Conservation (phyloP, 768 basidiomycete genomes). For the Astraeus odoratus region DNA sequence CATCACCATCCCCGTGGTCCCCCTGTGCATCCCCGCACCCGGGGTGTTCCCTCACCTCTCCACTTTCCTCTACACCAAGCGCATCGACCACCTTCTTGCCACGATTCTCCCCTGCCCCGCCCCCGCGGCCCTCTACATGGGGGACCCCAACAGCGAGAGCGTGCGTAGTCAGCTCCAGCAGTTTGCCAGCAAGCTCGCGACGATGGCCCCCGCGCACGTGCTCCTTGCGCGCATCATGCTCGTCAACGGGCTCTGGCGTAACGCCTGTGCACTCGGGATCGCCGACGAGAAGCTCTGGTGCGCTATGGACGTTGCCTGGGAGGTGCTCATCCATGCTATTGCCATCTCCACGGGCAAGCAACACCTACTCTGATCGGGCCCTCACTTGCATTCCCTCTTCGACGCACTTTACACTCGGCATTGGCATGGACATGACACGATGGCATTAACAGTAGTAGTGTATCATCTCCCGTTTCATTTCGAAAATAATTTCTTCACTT, state of each 20-base stretch:
- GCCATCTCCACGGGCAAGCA: constrained; percentile 21
- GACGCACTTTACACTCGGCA: too few species aligned
- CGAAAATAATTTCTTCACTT: too few species aligned
- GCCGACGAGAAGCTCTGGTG: constrained; percentile 41
- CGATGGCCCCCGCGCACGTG: constrained; percentile 10
- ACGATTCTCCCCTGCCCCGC: constrained; percentile 49
- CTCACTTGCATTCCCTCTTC: not conserved
- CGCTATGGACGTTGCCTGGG: constrained; percentile 45
- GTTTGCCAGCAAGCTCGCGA: constrained; percentile 13
- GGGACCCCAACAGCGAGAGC: constrained; percentile 16
- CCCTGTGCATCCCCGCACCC: constrained; percentile 63
- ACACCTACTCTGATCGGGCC: constrained; percentile 5
- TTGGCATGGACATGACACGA: constrained; percentile 4
- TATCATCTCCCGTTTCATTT: too few species aligned
- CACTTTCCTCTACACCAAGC: constrained; percentile 63
- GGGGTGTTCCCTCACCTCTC: constrained; percentile 61
- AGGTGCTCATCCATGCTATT: constrained; percentile 37
- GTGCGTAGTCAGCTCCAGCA: constrained; percentile 9
- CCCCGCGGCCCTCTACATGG: constrained; percentile 18
- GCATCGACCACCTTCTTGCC: constrained; percentile 49
- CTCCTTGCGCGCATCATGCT: constrained; percentile 31
- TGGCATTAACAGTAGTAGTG: too few species aligned
- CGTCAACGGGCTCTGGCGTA: constrained; percentile 46
- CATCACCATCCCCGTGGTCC: constrained; percentile 52
- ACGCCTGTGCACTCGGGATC: constrained; percentile 43